Conservation (phyloP, 2,329 filamentous ascomycete species). For the Stylonectria norvegica region DNA sequence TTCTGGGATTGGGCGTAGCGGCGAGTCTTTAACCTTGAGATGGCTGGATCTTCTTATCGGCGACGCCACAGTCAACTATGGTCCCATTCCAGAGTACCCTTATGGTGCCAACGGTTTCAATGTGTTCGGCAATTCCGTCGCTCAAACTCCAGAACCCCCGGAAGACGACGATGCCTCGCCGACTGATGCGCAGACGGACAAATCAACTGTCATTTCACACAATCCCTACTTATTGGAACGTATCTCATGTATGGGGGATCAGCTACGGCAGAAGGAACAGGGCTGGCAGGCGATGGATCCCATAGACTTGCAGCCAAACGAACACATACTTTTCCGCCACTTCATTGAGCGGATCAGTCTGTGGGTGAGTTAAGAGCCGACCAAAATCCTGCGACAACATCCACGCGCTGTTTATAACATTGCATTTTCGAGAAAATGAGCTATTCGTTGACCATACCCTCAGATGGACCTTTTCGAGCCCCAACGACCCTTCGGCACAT, state of each 20-base stretch:
- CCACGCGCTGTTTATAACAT: not conserved
- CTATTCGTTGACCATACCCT: no score
- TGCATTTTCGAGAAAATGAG: no score
- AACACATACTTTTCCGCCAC: conserved; percentile 6
- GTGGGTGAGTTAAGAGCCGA: conserved; percentile 2
- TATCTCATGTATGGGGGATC: no score
- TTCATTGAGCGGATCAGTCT: conserved; percentile 8
- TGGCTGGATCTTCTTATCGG: conserved; percentile 19
- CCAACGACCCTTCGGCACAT: conserved; percentile 15
- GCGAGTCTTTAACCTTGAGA: conserved; percentile 13
- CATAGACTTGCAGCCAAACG: not conserved
- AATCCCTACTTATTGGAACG: conserved; percentile 2
- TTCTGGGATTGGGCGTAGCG: no score
- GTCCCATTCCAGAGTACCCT: not conserved
- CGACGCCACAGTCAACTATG: conserved; percentile 4
- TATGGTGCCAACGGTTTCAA: not conserved
- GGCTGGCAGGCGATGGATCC: conserved; percentile 4
- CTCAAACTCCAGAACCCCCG: not conserved
- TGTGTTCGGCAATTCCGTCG: conserved; percentile 4
- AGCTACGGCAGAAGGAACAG: conserved; percentile 2
- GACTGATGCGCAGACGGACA: no score
- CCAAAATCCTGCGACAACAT: conserved; percentile 1
- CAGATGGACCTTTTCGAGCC: conserved; percentile 22
- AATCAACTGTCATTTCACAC: not conserved
- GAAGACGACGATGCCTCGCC: no score